phyloP scores from a whole-genome alignment of 768 basidiomycete genomes.

The Lactarius indigo region DNA sequence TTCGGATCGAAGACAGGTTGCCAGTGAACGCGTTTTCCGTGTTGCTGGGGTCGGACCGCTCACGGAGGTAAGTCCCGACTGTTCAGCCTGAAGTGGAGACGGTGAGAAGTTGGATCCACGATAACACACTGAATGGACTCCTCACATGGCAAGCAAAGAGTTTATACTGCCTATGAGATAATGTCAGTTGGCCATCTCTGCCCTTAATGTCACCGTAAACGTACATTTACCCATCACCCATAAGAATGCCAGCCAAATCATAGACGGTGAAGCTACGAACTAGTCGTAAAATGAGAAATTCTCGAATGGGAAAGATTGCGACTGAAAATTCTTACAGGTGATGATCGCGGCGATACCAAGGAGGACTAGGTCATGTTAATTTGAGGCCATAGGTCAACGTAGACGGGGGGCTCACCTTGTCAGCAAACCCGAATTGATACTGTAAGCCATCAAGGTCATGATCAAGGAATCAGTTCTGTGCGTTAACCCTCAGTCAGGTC shows the following conservation, averaged over 20 bases:
- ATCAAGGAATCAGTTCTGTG: not conserved
- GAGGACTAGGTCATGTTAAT: not conserved
- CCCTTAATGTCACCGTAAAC: not conserved
- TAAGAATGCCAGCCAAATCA: not conserved
- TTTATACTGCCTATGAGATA: not conserved
- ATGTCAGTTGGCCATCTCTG: not conserved
- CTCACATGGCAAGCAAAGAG: not conserved
- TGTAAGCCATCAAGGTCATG: not conserved
- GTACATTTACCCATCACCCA: not conserved
- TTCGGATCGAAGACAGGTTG: not conserved
- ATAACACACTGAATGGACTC: not conserved
- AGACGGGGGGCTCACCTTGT: too few relatives aligned
- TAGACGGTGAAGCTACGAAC: not conserved
- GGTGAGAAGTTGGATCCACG: not conserved
- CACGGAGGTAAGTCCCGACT: not conserved
- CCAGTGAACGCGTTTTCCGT: not conserved
- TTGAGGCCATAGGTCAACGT: not conserved
- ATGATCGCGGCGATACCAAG: not conserved
- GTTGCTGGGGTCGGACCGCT: not conserved
- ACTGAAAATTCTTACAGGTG: not conserved
- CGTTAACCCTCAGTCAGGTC: not conserved
- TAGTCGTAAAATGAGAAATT: not conserved
- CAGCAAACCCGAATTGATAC: not conserved
- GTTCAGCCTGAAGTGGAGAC: not conserved
- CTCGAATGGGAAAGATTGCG: not conserved